Percentiles rank a stretch among this genome's conserved stretches.
Evolutionary conservation across 306 rosid genomes (phyloP).

Genomic region (Malus domestica): DNA sequence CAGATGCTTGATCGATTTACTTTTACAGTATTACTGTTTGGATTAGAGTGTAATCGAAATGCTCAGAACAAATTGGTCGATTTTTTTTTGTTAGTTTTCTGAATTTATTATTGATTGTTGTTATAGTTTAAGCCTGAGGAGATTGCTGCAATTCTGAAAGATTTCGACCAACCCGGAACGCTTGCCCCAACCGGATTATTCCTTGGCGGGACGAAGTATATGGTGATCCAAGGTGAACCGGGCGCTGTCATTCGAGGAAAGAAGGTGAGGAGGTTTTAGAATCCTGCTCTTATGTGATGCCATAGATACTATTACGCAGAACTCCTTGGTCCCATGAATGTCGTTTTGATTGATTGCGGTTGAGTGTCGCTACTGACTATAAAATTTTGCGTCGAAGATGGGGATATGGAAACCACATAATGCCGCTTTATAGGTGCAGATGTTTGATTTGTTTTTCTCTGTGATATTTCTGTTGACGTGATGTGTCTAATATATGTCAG

Average conservation of each 20-base stretch:
- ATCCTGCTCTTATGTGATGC: background rate
- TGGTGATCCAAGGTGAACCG: conserved; percentile 74
- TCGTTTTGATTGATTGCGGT: background rate
- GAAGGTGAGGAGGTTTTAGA: conserved; percentile 34
- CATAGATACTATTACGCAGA: background rate
- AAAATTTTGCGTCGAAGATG: background rate
- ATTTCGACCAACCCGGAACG: conserved; percentile 53
- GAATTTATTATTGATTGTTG: background rate
- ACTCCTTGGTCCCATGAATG: background rate
- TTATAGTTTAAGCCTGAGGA: conserved; percentile 56
- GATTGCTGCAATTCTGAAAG: conserved; percentile 40
- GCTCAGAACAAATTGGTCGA: background rate
- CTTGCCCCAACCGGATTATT: conserved; percentile 70
- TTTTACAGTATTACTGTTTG: background rate
- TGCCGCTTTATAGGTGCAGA: background rate
- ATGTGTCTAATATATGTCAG: conserved; percentile 18
- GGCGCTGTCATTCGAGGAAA: conserved; percentile 75
- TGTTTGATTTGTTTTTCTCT: background rate
- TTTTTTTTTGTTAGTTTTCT: background rate
- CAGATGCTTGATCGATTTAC: background rate
- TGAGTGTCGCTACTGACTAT: background rate
- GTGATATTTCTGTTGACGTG: background rate
- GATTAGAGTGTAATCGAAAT: background rate
- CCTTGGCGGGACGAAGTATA: conserved; percentile 63
- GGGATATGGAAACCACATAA: background rate